Percentiles rank a stretch among this genome's conserved stretches.
Evolutionary conservation across 2,329 filamentous ascomycete genomes (phyloP).

Genomic region (Aspergillus floridensis): DNA sequence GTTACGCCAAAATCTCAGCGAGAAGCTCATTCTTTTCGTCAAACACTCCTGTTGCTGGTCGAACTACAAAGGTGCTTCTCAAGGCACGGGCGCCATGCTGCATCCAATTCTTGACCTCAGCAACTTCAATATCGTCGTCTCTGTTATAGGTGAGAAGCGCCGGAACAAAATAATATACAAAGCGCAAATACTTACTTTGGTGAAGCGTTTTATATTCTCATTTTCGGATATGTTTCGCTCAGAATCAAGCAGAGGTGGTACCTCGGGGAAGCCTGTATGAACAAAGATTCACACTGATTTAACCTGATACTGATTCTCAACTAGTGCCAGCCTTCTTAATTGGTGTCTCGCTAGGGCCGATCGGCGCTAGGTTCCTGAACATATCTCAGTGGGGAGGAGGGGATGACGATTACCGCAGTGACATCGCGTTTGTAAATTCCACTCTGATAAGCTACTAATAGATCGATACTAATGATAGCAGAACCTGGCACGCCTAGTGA

Average conservation of each 20-base stretch:
- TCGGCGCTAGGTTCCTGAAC: constrained; percentile 54
- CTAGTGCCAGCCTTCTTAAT: constrained; percentile 56
- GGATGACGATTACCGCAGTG: constrained; percentile 32
- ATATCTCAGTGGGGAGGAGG: constrained; percentile 39
- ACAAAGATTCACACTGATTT: not conserved
- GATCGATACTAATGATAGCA: constrained; percentile 18
- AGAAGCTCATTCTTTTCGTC: not conserved
- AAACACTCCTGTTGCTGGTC: not conserved
- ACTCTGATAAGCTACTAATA: not conserved
- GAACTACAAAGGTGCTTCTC: not conserved
- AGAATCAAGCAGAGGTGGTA: constrained; percentile 42
- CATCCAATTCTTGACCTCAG: constrained; percentile 36
- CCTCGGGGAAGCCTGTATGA: constrained; percentile 41
- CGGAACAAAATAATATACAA: not conserved
- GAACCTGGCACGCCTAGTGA: constrained; percentile 58
- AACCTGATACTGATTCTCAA: constrained; percentile 2
- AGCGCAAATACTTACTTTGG: not conserved
- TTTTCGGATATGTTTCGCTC: constrained; percentile 35
- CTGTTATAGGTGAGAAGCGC: constrained; percentile 30
- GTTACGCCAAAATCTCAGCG: not conserved
- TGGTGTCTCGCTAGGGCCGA: constrained; percentile 55
- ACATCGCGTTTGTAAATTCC: constrained; percentile 42
- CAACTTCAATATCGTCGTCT: constrained; percentile 34
- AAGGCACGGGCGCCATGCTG: constrained; percentile 26
- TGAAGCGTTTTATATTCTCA: constrained; percentile 32